Evolutionary conservation across 2,329 filamentous ascomycete genomes (phyloP).

Genomic region (Fusarium agapanthi): DNA sequence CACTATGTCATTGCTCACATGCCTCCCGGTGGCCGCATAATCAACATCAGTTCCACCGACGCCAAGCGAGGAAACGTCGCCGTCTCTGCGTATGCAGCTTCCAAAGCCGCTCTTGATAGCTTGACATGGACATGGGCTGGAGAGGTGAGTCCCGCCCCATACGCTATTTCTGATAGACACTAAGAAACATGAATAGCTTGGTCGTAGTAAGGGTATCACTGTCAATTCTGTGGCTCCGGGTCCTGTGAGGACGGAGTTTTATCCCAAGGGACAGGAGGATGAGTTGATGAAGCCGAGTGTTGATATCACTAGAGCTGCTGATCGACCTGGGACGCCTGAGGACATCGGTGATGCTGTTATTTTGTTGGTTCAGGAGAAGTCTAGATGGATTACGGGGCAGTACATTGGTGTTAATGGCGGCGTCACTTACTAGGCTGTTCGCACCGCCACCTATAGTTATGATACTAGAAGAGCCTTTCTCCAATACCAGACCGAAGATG

Average conservation of each 20-base stretch:
- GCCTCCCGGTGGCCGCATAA: constrained; percentile 43
- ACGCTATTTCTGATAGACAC: background rate
- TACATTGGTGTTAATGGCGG: constrained; percentile 13
- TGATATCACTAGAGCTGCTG: constrained; percentile 43
- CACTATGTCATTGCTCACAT: constrained; percentile 49
- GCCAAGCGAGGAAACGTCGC: constrained; percentile 25
- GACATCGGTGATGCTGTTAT: constrained; percentile 52
- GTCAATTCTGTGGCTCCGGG: constrained; percentile 55
- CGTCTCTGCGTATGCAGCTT: constrained; percentile 31
- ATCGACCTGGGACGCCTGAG: constrained; percentile 46
- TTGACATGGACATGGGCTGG: constrained; percentile 47
- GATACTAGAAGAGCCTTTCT: background rate
- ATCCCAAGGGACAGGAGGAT: constrained; percentile 19
- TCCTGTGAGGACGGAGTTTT: constrained; percentile 48
- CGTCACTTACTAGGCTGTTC: background rate
- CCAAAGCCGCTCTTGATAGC: constrained; percentile 48
- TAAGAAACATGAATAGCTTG: constrained; percentile 35
- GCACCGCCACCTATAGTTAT: too few species aligned
- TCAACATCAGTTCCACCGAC: constrained; percentile 38
- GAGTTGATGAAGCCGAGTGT: constrained; percentile 35
- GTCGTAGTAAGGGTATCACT: constrained; percentile 51
- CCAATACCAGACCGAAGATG: constrained; percentile 11
- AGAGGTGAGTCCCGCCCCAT: constrained; percentile 37
- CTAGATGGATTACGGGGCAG: constrained; percentile 27
- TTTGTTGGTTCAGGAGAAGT: constrained; percentile 19